These are phyloP conservation scores for Rhizopogon sp. DNA, from an alignment of 768 basidiomycete species.

Conservation along the genomic window DNA sequence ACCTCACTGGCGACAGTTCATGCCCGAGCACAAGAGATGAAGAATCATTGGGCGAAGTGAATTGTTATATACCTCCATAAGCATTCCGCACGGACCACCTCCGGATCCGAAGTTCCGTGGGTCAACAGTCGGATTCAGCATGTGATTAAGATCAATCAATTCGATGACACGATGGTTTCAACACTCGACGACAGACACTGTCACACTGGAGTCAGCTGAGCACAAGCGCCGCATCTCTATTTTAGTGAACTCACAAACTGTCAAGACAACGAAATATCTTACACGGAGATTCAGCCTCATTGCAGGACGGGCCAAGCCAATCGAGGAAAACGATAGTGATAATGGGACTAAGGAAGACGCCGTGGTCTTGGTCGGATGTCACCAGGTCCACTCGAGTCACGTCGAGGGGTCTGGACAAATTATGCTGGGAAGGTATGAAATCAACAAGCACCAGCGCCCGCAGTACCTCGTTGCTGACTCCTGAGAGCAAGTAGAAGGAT, in stretches of 20 bases:
- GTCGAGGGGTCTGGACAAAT: neutral
- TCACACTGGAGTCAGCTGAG: neutral
- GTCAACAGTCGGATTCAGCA: neutral
- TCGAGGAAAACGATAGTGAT: neutral
- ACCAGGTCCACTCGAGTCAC: neutral
- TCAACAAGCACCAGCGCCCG: neutral
- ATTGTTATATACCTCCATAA: slow-evolving; percentile 33
- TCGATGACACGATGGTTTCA: neutral
- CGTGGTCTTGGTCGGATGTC: neutral
- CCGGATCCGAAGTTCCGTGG: neutral
- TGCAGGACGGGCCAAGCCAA: neutral
- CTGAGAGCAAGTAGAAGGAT: neutral
- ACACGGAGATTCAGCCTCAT: neutral
- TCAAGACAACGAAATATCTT: neutral
- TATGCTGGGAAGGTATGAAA: too few species aligned
- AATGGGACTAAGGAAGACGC: neutral
- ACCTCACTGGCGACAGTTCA: slow-evolving; percentile 95
- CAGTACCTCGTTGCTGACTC: neutral
- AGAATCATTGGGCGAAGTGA: slow-evolving; percentile 17
- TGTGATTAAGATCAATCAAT: neutral
- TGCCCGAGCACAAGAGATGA: slow-evolving; percentile 92
- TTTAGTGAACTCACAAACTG: neutral
- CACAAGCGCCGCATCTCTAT: neutral
- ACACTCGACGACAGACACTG: neutral
- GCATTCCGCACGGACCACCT: slow-evolving; percentile 48